Conservation (phyloP, 2,329 filamentous ascomycete species). For the Sclerotiophoma versabilis region DNA sequence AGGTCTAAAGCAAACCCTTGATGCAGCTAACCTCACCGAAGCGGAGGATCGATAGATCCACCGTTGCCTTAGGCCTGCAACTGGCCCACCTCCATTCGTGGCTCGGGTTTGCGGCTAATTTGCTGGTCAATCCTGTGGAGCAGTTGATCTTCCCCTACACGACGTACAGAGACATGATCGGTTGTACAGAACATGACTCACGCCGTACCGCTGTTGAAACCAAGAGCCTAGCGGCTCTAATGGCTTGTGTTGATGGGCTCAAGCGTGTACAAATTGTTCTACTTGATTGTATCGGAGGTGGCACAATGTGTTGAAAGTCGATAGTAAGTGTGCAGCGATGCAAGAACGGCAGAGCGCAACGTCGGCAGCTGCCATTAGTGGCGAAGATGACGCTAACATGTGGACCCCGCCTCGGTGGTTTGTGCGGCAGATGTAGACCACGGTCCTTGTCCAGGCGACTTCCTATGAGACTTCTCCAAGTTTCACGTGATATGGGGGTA, state of each 20-base stretch:
- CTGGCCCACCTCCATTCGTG: background rate
- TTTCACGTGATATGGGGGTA: background rate
- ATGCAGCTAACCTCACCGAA: background rate
- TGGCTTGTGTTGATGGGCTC: background rate
- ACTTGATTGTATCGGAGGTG: background rate
- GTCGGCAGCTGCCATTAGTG: background rate
- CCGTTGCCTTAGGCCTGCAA: background rate
- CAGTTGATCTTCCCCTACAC: constrained; percentile 1
- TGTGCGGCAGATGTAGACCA: constrained; percentile 1
- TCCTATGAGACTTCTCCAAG: background rate
- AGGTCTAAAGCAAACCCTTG: background rate
- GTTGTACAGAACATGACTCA: constrained; percentile 2
- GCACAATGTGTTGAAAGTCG: background rate
- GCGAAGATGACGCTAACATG: background rate
- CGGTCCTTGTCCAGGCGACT: background rate
- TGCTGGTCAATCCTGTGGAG: background rate
- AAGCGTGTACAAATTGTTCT: background rate
- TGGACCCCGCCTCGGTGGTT: background rate
- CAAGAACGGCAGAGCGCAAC: background rate
- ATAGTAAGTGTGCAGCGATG: background rate
- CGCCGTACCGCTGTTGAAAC: background rate
- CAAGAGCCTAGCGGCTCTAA: background rate
- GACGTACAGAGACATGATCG: background rate
- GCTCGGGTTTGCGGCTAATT: constrained; percentile 4
- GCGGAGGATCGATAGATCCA: constrained; percentile 9